Conservation (phyloP, 768 basidiomycete genomes). For the Tricholoma hemisulphureum region DNA sequence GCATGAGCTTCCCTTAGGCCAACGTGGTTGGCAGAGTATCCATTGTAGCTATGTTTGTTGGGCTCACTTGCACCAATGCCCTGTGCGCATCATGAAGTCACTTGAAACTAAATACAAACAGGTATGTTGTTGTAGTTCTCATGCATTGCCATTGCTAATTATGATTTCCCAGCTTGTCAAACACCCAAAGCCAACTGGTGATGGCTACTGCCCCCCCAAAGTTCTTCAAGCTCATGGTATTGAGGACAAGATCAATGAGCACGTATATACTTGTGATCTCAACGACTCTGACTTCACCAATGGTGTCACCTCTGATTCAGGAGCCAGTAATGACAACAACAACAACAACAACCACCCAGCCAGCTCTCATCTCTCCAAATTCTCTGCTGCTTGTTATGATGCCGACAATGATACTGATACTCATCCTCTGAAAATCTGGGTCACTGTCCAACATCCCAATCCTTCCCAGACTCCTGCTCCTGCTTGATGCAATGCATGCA, state of each 20-base stretch:
- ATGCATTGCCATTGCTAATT: too few species aligned
- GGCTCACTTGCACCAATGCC: neutral
- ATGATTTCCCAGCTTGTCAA: neutral
- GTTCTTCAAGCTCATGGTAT: neutral
- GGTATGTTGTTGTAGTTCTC: neutral
- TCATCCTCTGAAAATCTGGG: too few species aligned
- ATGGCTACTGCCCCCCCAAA: neutral
- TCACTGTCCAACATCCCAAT: too few species aligned
- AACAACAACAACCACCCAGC: neutral
- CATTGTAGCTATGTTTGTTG: neutral
- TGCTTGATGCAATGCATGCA: too few species aligned
- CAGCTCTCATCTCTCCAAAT: neutral
- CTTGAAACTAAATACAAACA: neutral
- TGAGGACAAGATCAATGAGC: neutral
- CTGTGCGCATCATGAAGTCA: neutral
- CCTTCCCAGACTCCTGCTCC: too few species aligned
- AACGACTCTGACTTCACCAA: slow-evolving; percentile 8
- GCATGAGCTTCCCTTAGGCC: slow-evolving; percentile 21
- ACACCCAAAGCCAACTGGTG: neutral
- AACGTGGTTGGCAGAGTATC: neutral
- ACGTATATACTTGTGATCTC: neutral
- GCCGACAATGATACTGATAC: too few species aligned
- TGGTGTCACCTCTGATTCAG: neutral
- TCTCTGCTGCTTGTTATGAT: neutral
- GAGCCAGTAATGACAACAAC: slow-evolving; percentile 1